Base-by-base conservation (phyloP, 139 green algal genomes). In the Dunaliella primolecta region DNA sequence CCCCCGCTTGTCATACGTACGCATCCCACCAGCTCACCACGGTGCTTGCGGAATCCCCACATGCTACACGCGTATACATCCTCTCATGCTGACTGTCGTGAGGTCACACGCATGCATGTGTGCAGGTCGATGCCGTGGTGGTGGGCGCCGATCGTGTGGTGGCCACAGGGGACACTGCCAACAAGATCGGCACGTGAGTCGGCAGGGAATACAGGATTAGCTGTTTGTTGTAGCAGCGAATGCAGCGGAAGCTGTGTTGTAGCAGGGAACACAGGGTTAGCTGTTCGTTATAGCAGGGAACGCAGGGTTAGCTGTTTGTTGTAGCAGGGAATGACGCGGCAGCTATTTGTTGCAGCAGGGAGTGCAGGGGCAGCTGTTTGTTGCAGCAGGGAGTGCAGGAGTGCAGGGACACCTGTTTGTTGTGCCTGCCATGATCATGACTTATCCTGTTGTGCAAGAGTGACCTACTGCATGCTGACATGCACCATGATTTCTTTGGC, bases 101-200 rank as follows among this genome's bases (percentile, higher is more conserved):
- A n/a, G n/a, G n/a, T n/a, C n/a, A n/a, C n/a, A 34, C 72, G 72
- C 76, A 38, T 46, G 31, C 34, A 81, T 57, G 33, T 38, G 38
- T 76, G 80, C 80, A 93, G 72, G 92, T 98, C 70, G 93, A 99
- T 81, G 97, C 97, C 1, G 91, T 99, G 29, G 95, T 99, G 36
- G 95, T 99, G 36, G 97, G 97, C 2, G 97, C 97, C 0, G 97
- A 99, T 89, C 86, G 88, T 3, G 91, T 94, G 31, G 91, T 91
- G 3, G 94, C 95, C 37, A 98, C 98, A 81, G 95, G 95, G 20
- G 95, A 98, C 93, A 97, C 94, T 2, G 95, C 94, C 79, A 97
- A 98, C 90, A 97, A 99, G 92, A 98, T 99, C 57, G 96, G 96
- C 70, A 98, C 95, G 86, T 83, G 78, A 74, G 78, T 83, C 1